Evolutionary conservation across 345 rosid species (phyloP).

Genomic region (Pistacia atlantica): DNA sequence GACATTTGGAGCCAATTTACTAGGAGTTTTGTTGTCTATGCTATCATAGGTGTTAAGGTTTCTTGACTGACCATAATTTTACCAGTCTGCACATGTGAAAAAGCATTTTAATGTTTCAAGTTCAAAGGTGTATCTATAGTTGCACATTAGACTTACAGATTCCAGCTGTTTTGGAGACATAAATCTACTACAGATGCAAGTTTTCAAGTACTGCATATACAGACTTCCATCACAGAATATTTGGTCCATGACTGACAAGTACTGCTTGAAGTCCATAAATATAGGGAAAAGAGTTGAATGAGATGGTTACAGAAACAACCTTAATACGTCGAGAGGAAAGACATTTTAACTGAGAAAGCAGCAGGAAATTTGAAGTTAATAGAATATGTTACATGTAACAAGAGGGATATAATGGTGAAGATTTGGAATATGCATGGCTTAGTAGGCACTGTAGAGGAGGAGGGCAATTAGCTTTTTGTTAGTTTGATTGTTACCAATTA

Average conservation of each 20-base stretch:
- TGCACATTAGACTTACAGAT: neutral
- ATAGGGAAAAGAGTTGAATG: slow-evolving; percentile 12
- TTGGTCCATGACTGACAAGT: slow-evolving; percentile 8
- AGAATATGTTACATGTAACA: too few species aligned
- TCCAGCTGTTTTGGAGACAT: neutral
- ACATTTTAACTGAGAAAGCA: slow-evolving; percentile 66
- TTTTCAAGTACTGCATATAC: neutral
- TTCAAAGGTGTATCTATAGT: neutral
- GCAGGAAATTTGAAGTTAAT: too few species aligned
- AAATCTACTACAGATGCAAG: neutral
- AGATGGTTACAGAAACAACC: slow-evolving; percentile 15
- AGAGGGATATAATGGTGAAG: too few species aligned
- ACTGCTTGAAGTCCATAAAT: neutral
- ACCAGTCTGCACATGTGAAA: neutral
- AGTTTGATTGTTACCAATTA: too few species aligned
- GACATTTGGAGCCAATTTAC: neutral
- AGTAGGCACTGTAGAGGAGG: too few species aligned
- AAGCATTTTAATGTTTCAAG: neutral
- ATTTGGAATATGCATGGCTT: too few species aligned
- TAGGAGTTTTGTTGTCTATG: neutral
- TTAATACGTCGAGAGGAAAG: slow-evolving; percentile 40
- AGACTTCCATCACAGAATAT: neutral
- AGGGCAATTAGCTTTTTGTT: too few species aligned
- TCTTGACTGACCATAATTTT: neutral
- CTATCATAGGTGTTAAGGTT: neutral